A percentile compares a stretch with the other conserved stretches of the same genome.
These are phyloP conservation scores for Microdochium paspali DNA, from an alignment of 2,329 filamentous ascomycete species.

Conservation along the genomic window DNA sequence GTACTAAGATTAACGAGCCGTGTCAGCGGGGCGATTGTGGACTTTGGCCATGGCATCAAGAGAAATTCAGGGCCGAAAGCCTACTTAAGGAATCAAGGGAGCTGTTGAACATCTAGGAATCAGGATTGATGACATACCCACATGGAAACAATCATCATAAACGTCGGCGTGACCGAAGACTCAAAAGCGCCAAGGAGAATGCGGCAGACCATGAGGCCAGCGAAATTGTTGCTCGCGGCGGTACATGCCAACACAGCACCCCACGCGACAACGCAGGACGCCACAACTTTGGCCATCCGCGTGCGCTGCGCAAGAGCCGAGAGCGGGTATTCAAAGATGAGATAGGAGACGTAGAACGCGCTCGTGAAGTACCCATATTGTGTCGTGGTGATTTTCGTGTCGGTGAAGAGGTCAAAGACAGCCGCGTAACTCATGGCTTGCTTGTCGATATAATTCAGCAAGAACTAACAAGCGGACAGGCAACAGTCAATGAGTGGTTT, in stretches of 20 bases:
- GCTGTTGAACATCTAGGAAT: not conserved
- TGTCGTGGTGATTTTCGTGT: constrained; percentile 32
- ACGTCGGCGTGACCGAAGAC: constrained; percentile 35
- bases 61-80: too few species aligned
- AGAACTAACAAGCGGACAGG: too few species aligned
- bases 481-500: too few species aligned
- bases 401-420: constrained; percentile 43
- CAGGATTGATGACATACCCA: constrained; percentile 20
- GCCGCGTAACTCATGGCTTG: constrained; percentile 42
- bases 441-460: constrained; percentile 51
- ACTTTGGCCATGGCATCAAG: not conserved
- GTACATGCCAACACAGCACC: constrained; percentile 30
- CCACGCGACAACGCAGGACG: constrained; percentile 21
- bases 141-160: constrained; percentile 40
- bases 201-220: constrained; percentile 29
- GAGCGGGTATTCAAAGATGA: constrained; percentile 20
- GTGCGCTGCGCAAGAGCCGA: constrained; percentile 23
- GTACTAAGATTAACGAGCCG: constrained; percentile 23
- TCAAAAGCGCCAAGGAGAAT: constrained; percentile 38
- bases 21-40: not conserved
- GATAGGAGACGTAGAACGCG: constrained; percentile 26
- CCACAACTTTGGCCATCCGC: constrained; percentile 23
- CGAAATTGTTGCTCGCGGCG: constrained; percentile 29
- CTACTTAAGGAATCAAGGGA: not conserved
- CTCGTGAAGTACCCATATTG: constrained; percentile 46